Evolutionary conservation across 192 early-diverging fungal genomes (phyloP).

Genomic region (Dissophora ornata): DNA sequence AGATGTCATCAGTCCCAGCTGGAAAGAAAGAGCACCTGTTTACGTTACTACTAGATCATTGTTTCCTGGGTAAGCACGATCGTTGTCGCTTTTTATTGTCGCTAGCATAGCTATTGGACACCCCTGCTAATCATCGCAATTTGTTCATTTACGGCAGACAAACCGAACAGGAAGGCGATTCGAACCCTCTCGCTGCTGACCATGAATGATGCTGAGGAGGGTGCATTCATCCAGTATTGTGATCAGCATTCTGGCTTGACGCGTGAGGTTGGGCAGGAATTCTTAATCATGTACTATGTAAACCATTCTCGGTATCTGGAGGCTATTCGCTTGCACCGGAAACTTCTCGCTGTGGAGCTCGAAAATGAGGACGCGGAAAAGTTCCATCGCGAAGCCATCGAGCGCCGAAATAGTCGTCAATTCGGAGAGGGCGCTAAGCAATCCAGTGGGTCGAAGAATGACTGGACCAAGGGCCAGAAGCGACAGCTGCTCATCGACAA

Average conservation of each 20-base stretch:
- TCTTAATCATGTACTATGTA: conserved; percentile 48
- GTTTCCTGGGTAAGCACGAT: conserved; percentile 43
- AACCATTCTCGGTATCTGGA: conserved; percentile 46
- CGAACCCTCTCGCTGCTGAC: conserved; percentile 24
- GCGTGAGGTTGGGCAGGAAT: conserved; percentile 39
- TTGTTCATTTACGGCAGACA: too few species aligned
- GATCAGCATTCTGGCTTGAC: conserved; percentile 30
- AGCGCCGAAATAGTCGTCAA: conserved; percentile 27
- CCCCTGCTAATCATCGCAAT: too few species aligned
- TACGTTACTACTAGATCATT: conserved; percentile 23
- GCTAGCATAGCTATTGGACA: too few species aligned
- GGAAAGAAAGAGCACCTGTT: conserved; percentile 16
- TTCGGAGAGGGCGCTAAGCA: not conserved
- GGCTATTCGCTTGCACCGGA: conserved; percentile 44
- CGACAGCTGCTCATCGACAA: conserved; percentile 37
- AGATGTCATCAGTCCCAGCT: not conserved
- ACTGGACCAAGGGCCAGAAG: conserved; percentile 44
- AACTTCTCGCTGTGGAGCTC: conserved; percentile 17
- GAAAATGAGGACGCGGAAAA: conserved; percentile 32
- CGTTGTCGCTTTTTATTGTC: too few species aligned
- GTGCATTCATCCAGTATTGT: conserved; percentile 22
- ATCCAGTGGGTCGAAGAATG: not conserved
- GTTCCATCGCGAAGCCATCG: conserved; percentile 42
- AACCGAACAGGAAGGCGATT: conserved; percentile 44
- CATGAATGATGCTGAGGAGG: conserved; percentile 32